Evolutionary conservation across 139 green algal species (phyloP), one percentile per base, ranked within the genome.

Genomic region (Chlorella sorokiniana): DNA sequence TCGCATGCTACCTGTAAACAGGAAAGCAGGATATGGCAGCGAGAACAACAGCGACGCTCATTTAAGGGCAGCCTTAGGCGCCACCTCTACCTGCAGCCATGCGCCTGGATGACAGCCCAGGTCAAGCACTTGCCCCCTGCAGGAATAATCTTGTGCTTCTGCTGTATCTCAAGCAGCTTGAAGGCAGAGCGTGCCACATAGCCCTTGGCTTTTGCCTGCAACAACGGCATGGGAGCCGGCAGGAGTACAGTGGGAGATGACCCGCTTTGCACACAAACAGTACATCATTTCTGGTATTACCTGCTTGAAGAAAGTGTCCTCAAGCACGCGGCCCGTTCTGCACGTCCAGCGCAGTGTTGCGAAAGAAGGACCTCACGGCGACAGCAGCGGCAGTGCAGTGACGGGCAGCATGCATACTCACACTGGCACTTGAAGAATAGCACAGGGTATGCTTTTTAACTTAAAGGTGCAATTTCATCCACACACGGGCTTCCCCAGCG

Each of bases 121-220:
- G 71, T 96, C 93, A n/a, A 96, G 56, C 1, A 96, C 86, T 3
- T 74, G 76, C 41, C 73, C 80, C 91, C 92, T 38, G 41, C 84
- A 59, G 88, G 56, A 23, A 96, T 96, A 37, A 96, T 52, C 9
- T 92, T 92, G 83, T 95, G 90, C 79, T 94, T 95, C 7, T 90
- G 76, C 52, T 97, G 93, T 11, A 97, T 92, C 69, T 97, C 93
- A 42, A 89, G 77, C 6, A 97, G 88, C 86, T 97, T 97, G 78
- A 89, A 97, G 0, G 93, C 94, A 11, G 90, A 91, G 0, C 94
- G 68, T 1, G 89, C 92, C 14, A 95, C 89, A 69, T 96, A 97
- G 40, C 92, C 92, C 31, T 91, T 76, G 54, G 91, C 91, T 91
- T 95, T 27, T 76, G 4, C n/a, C 9, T n/a, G n/a, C n/a, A n/a